Conservation (phyloP, 2,329 filamentous ascomycete genomes). For the Xylaria sp. region DNA sequence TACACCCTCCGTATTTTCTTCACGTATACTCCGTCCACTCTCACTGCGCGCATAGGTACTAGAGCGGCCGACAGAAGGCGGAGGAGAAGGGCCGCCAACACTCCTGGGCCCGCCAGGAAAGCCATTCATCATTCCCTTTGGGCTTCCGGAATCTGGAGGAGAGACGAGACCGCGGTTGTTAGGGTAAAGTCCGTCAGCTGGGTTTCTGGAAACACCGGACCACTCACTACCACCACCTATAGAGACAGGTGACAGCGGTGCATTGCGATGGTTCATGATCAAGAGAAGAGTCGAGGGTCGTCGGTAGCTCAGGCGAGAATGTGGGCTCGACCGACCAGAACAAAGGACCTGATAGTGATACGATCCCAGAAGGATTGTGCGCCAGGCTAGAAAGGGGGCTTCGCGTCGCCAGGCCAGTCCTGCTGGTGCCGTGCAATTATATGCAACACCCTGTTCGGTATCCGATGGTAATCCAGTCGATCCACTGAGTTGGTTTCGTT, state of each 20-base stretch:
- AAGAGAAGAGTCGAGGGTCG: slow-evolving; percentile 28
- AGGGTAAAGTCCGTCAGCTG: slow-evolving; percentile 65
- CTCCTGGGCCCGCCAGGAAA: slow-evolving; percentile 67
- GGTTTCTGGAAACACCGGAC: slow-evolving; percentile 76
- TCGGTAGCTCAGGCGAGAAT: slow-evolving; percentile 32
- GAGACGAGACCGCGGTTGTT: slow-evolving; percentile 71
- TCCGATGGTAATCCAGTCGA: slow-evolving; percentile 19
- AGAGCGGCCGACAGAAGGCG: slow-evolving; percentile 85
- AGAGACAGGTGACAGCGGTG: slow-evolving; percentile 84
- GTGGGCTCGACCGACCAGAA: slow-evolving; percentile 35
- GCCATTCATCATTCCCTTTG: slow-evolving; percentile 70
- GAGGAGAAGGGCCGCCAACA: slow-evolving; percentile 79
- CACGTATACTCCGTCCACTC: slow-evolving; percentile 68
- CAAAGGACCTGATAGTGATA: slow-evolving; percentile 39
- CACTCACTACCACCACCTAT: slow-evolving; percentile 86
- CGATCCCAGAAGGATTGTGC: slow-evolving; percentile 34
- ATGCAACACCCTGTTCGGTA: slow-evolving; percentile 24
- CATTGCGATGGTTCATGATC: slow-evolving; percentile 78
- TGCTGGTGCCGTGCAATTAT: slow-evolving; percentile 26
- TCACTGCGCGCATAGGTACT: slow-evolving; percentile 79
- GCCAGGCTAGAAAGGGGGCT: slow-evolving; percentile 34
- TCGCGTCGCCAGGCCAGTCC: slow-evolving; percentile 34
- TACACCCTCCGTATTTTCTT: slow-evolving; percentile 71
- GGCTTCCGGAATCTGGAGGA: slow-evolving; percentile 75
- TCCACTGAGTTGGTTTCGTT: slow-evolving; percentile 17